A percentile compares a stretch with the other conserved stretches of the same genome.
These are phyloP conservation scores for Candida verbasci DNA, from an alignment of 805 yeast genomes.

Conservation along the genomic window DNA sequence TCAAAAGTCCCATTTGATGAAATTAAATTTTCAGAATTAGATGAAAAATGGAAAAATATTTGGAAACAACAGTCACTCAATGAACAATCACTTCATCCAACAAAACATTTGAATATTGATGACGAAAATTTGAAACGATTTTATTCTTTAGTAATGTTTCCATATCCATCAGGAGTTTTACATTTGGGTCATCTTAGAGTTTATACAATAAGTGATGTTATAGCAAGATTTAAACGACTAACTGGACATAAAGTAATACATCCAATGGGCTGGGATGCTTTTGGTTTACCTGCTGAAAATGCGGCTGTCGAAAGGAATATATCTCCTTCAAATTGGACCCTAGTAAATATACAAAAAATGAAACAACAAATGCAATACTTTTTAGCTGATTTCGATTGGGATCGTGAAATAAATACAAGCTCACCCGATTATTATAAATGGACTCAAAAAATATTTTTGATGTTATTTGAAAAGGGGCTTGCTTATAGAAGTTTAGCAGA, in stretches of 20 bases:
- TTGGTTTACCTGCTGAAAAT: conserved; percentile 97
- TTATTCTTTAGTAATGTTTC: conserved; percentile 84
- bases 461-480: conserved; percentile 67
- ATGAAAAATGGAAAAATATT: conserved; percentile 47
- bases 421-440: conserved; percentile 84
- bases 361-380: conserved; percentile 72
- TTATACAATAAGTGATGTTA: conserved; percentile 81
- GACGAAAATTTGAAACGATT: conserved; percentile 20
- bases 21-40: conserved; percentile 27
- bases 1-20: neutral
- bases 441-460: conserved; percentile 82
- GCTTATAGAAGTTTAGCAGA: conserved; percentile 86
- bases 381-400: conserved; percentile 93
- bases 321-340: conserved; percentile 83
- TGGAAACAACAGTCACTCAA: conserved; percentile 40
- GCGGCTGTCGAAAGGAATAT: conserved; percentile 88
- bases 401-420: conserved; percentile 81
- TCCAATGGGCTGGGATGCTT: conserved; percentile 99
- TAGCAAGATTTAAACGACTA: conserved; percentile 74
- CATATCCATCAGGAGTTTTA: conserved; percentile 90
- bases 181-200: conserved; percentile 96
- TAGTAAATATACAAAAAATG: conserved; percentile 76
- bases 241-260: conserved; percentile 78
- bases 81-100: conserved; percentile 33
- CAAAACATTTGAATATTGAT: conserved; percentile 14